Base-by-base conservation (phyloP, 148 eudicot genomes). In the Silene latifolia region DNA sequence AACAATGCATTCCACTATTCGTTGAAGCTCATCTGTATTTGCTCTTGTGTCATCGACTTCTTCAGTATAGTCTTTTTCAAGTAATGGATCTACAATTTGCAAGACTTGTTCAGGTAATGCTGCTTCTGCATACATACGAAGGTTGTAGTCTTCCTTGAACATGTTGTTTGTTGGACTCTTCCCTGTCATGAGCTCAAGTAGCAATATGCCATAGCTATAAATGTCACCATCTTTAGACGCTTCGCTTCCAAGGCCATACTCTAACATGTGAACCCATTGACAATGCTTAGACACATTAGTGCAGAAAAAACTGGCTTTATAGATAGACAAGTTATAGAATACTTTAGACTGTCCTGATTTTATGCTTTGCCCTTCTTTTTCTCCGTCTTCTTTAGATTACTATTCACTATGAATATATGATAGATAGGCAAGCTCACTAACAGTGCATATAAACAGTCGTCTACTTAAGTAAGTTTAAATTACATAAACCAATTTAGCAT, bases 1-100 rank as follows among this genome's bases (percentile, higher is more conserved):
- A 13, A 23, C 44, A 14, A 76, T 76, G 51, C 73, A 68, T 39
- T 69, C 63, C 44, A 32, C 44, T 67, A 48, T 27, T 51, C 13
- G 58, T 48, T 51, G 17, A 25, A 64, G 48, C 7, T 3, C 27
- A 7, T 9, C 23, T 15, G 5, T 15, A 3, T 0, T 21, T 20
- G 39, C 42, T 1, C 11, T 10, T 20, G 8, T 76, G 17, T 68
- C 25, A 19, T 65, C 39, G 4, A 4, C 58, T 58, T 44, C 78
- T 20, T 68, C 63, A 39, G 13, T 6, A 14, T 76, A 63, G 19
- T 39, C 7, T 10, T 67, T 72, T 2, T 0, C 4, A 24, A 67
- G 64, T 12, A 24, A 3, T 58, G 25, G 19, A 35, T 76, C 78
- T 2, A 68, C 78, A 59, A 76, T 67, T 4, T 39, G 44, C 1